A percentile compares a stretch with the other conserved stretches of the same genome.
phyloP scores from a whole-genome alignment of 2,329 filamentous ascomycete species.

The Akanthomyces muscarius region DNA sequence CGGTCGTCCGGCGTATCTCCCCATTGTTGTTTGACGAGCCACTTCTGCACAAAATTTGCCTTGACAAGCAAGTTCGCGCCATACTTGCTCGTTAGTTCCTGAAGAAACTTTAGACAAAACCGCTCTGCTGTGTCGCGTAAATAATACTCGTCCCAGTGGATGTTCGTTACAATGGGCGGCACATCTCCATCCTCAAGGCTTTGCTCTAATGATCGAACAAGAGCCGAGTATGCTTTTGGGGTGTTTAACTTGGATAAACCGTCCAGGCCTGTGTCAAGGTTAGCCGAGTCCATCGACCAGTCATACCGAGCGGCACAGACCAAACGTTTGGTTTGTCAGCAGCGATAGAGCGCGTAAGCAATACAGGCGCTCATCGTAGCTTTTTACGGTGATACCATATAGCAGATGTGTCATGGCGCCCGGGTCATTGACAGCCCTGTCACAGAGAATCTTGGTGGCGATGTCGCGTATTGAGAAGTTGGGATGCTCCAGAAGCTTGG shows the following conservation, averaged over 20 bases:
- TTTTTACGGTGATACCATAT: slow-evolving; percentile 54
- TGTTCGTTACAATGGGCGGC: slow-evolving; percentile 50
- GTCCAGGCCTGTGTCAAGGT: slow-evolving; percentile 29
- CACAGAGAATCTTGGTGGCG: slow-evolving; percentile 55
- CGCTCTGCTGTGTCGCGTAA: slow-evolving; percentile 60
- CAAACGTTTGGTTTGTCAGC: slow-evolving; percentile 42
- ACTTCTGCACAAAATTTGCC: slow-evolving; percentile 65
- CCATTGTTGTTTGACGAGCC: slow-evolving; percentile 71
- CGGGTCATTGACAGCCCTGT: slow-evolving; percentile 56
- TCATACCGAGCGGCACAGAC: slow-evolving; percentile 20
- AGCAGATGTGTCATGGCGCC: slow-evolving; percentile 48
- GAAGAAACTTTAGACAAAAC: slow-evolving; percentile 54
- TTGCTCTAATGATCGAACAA: slow-evolving; percentile 58
- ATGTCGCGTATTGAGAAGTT: slow-evolving; percentile 70
- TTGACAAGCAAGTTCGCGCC: slow-evolving; percentile 54
- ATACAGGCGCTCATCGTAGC: slow-evolving; percentile 56
- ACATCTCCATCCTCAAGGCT: slow-evolving; percentile 48
- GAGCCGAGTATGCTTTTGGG: slow-evolving; percentile 48
- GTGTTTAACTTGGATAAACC: slow-evolving; percentile 47
- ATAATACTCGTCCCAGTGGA: slow-evolving; percentile 59
- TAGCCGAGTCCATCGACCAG: neutral
- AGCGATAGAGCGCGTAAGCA: slow-evolving; percentile 54
- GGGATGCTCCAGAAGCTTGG: slow-evolving; percentile 64
- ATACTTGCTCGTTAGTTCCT: slow-evolving; percentile 57
- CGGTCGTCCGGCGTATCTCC: slow-evolving; percentile 52